Conservation (phyloP, 1,139 yeast genomes). For the Geotrichum bryndzae region DNA sequence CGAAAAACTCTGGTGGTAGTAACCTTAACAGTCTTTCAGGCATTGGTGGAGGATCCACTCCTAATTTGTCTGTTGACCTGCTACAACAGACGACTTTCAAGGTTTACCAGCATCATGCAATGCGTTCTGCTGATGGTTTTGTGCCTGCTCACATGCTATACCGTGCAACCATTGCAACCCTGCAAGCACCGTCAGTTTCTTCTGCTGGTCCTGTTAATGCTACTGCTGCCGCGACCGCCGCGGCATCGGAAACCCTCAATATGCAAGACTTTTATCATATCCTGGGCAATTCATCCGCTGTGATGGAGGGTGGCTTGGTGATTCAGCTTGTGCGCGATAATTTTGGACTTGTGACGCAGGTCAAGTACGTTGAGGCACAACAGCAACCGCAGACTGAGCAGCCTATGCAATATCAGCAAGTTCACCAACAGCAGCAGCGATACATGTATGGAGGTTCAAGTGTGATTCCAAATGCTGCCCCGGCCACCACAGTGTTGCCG, state of each 20-base stretch:
- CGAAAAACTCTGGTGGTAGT: not conserved
- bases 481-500: not conserved
- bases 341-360: conserved; percentile 35
- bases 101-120: conserved; percentile 26
- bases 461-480: not conserved
- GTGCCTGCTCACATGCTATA: conserved; percentile 35
- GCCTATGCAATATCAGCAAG: conserved; percentile 1
- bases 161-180: conserved; percentile 25
- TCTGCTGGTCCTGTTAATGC: not conserved
- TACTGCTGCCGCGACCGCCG: conserved; percentile 15
- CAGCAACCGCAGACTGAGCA: conserved; percentile 3
- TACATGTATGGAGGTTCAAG: not conserved
- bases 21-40: not conserved
- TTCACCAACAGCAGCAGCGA: conserved; percentile 1
- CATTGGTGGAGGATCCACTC: conserved; percentile 1
- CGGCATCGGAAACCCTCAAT: conserved; percentile 23
- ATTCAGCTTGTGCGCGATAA: conserved; percentile 32
- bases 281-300: conserved; percentile 21
- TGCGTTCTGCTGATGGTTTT: conserved; percentile 32
- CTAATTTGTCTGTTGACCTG: conserved; percentile 11
- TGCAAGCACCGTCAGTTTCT: not conserved
- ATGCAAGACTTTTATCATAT: conserved; percentile 33
- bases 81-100: conserved; percentile 27
- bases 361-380: conserved; percentile 19
- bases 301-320: conserved; percentile 16